phyloP scores from a whole-genome alignment of 2,329 filamentous ascomycete genomes.

The Pseudonectria buxi region DNA sequence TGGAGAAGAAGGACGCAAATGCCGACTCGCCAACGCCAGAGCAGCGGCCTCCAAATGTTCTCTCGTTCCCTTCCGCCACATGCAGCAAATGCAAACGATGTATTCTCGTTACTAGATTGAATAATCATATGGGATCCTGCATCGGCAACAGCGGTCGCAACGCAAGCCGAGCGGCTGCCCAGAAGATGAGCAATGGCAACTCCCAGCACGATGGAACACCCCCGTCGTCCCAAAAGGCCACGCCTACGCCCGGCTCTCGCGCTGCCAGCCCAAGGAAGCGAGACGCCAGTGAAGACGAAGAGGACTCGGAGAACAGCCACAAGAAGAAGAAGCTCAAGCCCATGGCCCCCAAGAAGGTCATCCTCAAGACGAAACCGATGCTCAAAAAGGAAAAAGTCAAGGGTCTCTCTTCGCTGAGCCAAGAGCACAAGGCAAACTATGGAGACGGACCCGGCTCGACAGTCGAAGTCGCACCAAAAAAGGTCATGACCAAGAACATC shows the following conservation, averaged over 20 bases:
- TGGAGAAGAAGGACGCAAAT: constrained; percentile 52
- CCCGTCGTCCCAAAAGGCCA: constrained; percentile 57
- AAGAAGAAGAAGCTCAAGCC: constrained; percentile 56
- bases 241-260: constrained; percentile 48
- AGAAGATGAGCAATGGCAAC: constrained; percentile 55
- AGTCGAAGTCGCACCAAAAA: constrained; percentile 30
- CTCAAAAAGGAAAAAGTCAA: constrained; percentile 52
- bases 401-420: constrained; percentile 41
- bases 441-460: constrained; percentile 16
- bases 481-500: constrained; percentile 28
- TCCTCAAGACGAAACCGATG: constrained; percentile 45
- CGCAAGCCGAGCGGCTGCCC: constrained; percentile 54
- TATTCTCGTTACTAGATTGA: constrained; percentile 57
- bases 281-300: constrained; percentile 50
- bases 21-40: constrained; percentile 44
- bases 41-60: constrained; percentile 52
- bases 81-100: constrained; percentile 63
- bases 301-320: constrained; percentile 41
- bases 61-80: constrained; percentile 58
- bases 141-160: constrained; percentile 60
- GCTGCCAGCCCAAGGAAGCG: constrained; percentile 51
- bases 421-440: constrained; percentile 38
- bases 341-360: constrained; percentile 43
- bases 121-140: constrained; percentile 63
- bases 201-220: constrained; percentile 52